Conservation (phyloP, 2,329 filamentous ascomycete genomes). For the Byssothecium circinans region DNA sequence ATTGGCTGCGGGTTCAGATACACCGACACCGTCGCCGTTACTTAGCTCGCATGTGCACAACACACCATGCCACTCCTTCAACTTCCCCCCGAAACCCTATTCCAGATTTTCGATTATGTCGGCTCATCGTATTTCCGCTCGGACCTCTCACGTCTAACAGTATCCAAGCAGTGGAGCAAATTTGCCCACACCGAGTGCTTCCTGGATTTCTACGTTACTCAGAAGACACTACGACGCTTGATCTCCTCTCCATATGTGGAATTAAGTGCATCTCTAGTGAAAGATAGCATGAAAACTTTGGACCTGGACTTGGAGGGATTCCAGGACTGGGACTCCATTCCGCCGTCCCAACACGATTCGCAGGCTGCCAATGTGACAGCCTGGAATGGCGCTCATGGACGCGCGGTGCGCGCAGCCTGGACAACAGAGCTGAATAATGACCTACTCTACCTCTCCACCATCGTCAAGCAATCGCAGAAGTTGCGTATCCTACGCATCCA, state of each 20-base stretch:
- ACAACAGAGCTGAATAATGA: slow-evolving; percentile 20
- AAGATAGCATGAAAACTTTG: slow-evolving; percentile 23
- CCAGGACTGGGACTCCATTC: slow-evolving; percentile 21
- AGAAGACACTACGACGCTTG: slow-evolving; percentile 20
- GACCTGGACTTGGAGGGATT: slow-evolving; percentile 22
- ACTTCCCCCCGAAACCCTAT: slow-evolving; percentile 22
- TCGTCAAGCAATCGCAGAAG: slow-evolving; percentile 22
- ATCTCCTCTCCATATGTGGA: slow-evolving; percentile 20
- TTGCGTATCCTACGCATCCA: slow-evolving; percentile 21
- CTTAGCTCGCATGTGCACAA: no score
- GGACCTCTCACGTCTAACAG: slow-evolving; percentile 22
- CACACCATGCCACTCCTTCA: slow-evolving; percentile 22
- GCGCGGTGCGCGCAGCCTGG: slow-evolving; percentile 18
- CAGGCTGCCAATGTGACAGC: slow-evolving; percentile 9
- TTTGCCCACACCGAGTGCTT: slow-evolving; percentile 22
- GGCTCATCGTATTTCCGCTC: slow-evolving; percentile 24
- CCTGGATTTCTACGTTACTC: slow-evolving; percentile 19
- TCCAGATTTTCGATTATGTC: slow-evolving; percentile 21
- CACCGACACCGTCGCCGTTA: no score
- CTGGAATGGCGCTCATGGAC: slow-evolving; percentile 16
- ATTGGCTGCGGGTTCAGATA: no score
- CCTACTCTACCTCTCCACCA: slow-evolving; percentile 18
- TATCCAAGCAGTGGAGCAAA: slow-evolving; percentile 25
- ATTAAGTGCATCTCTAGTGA: slow-evolving; percentile 19
- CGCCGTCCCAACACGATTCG: slow-evolving; percentile 13